Percentiles rank a stretch among this genome's conserved stretches.
Evolutionary conservation across 2,329 filamentous ascomycete species (phyloP).

Genomic region (Pyrenophora teres): DNA sequence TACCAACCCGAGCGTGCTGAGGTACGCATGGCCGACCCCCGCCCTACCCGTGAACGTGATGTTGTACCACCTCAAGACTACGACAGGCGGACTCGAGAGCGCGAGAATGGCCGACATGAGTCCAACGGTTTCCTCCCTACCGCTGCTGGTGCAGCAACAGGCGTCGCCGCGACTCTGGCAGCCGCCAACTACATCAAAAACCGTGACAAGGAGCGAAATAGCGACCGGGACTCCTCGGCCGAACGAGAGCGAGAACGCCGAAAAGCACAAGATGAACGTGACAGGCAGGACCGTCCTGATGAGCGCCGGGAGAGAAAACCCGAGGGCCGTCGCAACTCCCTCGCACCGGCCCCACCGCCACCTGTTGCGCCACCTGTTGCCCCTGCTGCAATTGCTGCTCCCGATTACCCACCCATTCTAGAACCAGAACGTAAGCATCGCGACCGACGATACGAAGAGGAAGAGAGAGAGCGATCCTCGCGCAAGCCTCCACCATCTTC

Average conservation of each 20-base stretch:
- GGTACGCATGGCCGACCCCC: constrained; percentile 39
- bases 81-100: constrained; percentile 42
- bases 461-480: constrained; percentile 32
- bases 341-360: constrained; percentile 23
- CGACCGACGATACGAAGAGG: constrained; percentile 42
- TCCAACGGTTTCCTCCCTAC: constrained; percentile 21
- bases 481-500: constrained; percentile 34
- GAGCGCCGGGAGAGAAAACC: constrained; percentile 34
- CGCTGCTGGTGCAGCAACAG: constrained; percentile 39
- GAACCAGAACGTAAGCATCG: constrained; percentile 35
- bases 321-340: constrained; percentile 25
- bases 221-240: constrained; percentile 16
- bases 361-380: constrained; percentile 19
- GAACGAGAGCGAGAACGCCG: constrained; percentile 50
- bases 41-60: constrained; percentile 31
- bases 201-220: constrained; percentile 38
- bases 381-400: constrained; percentile 19
- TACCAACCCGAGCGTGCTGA: constrained; percentile 36
- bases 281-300: constrained; percentile 29
- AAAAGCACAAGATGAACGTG: constrained; percentile 38
- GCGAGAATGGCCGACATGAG: constrained; percentile 28
- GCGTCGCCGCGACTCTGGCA: constrained; percentile 36
- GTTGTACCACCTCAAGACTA: constrained; percentile 25
- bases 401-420: constrained; percentile 19
- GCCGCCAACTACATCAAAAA: constrained; percentile 38